These are phyloP conservation scores for Flaveria floridana DNA, from an alignment of 140 eudicot genomes.

Conservation along the genomic window DNA sequence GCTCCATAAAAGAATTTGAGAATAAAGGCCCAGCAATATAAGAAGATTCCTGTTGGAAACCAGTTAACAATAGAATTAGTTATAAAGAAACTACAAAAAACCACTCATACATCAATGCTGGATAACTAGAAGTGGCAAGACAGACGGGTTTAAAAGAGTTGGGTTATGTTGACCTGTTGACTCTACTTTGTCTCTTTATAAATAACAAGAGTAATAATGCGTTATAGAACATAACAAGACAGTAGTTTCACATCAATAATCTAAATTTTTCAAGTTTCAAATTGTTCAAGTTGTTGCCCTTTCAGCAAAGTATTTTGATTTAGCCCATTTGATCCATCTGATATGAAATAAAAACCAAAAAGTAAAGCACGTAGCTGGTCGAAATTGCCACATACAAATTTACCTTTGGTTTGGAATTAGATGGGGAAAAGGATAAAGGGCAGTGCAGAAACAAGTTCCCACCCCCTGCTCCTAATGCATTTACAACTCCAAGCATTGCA, in stretches of 20 bases:
- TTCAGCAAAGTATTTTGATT: not conserved
- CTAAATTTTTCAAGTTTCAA: not conserved
- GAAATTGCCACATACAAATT: not conserved
- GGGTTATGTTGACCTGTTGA: not conserved
- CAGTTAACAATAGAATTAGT: constrained; percentile 21
- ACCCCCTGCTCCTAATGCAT: constrained; percentile 80
- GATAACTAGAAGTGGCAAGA: constrained; percentile 11
- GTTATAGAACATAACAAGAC: not conserved
- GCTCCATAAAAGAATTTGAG: constrained; percentile 61
- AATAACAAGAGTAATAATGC: not conserved
- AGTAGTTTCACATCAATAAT: not conserved
- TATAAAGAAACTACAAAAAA: constrained; percentile 1
- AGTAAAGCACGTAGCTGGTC: not conserved
- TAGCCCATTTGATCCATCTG: not conserved
- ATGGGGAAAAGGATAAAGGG: constrained; percentile 33
- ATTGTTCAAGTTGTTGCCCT: constrained; percentile 4
- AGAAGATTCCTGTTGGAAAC: constrained; percentile 55
- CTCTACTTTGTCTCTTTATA: not conserved
- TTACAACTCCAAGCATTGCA: constrained; percentile 93
- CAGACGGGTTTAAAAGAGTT: not conserved
- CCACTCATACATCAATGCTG: constrained; percentile 18
- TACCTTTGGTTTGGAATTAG: constrained; percentile 50
- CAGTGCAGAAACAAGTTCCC: constrained; percentile 48
- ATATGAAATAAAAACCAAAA: not conserved
- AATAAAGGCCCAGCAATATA: constrained; percentile 62